These are phyloP conservation scores for Heterobasidion parviporum DNA, from an alignment of 1,284 basidiomycete species.

Conservation along the genomic window DNA sequence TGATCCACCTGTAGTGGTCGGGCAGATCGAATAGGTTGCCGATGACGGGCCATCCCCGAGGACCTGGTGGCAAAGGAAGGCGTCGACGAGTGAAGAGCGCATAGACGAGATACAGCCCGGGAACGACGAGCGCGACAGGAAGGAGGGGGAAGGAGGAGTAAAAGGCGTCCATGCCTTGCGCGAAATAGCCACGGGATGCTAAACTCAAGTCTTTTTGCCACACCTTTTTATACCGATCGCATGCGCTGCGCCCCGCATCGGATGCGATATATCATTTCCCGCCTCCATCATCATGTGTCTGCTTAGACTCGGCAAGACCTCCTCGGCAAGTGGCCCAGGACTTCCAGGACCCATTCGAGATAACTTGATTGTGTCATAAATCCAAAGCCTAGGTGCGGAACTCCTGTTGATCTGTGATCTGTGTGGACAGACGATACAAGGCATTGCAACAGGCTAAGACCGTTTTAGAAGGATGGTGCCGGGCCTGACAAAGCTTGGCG, in stretches of 20 bases:
- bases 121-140: neutral
- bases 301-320: neutral
- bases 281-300: neutral
- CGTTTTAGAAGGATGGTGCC: no score
- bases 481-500: no score
- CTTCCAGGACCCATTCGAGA: no score
- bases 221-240: neutral
- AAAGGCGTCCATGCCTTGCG: neutral
- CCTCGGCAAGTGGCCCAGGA: neutral
- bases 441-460: no score
- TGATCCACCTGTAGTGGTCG: slow-evolving; percentile 41
- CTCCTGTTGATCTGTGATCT: no score
- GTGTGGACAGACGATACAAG: no score
- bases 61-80: slow-evolving; percentile 37
- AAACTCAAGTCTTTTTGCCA: neutral
- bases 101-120: neutral
- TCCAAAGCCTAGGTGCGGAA: no score
- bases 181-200: neutral
- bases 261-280: neutral
- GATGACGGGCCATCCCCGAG: slow-evolving; percentile 40
- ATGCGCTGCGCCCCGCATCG: neutral
- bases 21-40: slow-evolving; percentile 53
- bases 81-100: neutral
- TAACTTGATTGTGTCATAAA: no score
- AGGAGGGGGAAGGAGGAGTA: neutral